Evolutionary conservation across 352 stramenopile genomes (phyloP).

Genomic region (Globisporangium ultimum): DNA sequence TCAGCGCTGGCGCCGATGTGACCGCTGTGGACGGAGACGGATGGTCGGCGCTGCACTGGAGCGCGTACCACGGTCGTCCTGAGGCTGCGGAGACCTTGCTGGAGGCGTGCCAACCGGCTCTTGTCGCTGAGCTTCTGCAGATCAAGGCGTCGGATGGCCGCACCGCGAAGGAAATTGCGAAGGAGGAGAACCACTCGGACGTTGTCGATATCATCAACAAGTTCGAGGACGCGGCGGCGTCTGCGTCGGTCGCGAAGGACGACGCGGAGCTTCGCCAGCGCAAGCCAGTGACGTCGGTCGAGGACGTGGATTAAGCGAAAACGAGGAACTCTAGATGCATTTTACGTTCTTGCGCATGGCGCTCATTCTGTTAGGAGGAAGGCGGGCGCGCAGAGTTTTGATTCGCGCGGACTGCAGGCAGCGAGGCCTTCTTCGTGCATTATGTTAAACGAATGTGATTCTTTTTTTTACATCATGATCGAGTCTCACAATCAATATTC

Average conservation of each 20-base stretch:
- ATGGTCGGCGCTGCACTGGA: constrained; percentile 84
- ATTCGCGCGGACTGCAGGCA: no score
- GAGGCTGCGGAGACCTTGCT: constrained; percentile 69
- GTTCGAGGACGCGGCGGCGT: constrained; percentile 20
- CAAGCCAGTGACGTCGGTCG: constrained; percentile 53
- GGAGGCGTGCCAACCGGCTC: constrained; percentile 22
- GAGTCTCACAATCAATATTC: no score
- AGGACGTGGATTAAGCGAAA: constrained; percentile 65
- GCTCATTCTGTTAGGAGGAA: not conserved
- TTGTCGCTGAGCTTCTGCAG: constrained; percentile 37
- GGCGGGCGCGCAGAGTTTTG: no score
- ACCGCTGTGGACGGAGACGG: constrained; percentile 65
- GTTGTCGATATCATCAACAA: constrained; percentile 59
- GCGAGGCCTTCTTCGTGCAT: no score
- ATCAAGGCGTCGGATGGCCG: constrained; percentile 60
- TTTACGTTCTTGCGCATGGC: not conserved
- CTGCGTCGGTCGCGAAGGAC: not conserved
- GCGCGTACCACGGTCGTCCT: constrained; percentile 73
- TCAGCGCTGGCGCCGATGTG: constrained; percentile 53
- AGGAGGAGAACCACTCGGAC: constrained; percentile 67
- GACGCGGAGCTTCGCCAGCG: constrained; percentile 52
- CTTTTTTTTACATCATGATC: no score
- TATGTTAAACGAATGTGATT: no score
- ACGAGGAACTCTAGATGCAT: constrained; percentile 7
- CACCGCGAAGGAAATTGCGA: constrained; percentile 60